Evolutionary conservation across 2,329 filamentous ascomycete species (phyloP).

Genomic region (Teratosphaeria gauchensis): DNA sequence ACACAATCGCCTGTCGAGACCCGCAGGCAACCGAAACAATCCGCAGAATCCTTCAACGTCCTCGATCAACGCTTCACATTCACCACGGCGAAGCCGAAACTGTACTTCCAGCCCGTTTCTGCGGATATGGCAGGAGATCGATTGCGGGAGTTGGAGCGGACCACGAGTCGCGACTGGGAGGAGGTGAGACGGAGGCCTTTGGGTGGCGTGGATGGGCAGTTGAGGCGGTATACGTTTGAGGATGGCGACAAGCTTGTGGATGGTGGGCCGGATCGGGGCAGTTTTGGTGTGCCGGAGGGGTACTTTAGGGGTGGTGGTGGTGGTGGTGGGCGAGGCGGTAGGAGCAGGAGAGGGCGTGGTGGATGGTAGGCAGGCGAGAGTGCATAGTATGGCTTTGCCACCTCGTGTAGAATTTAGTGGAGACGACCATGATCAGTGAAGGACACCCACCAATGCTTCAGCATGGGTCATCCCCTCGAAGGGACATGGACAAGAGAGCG

Average conservation of each 20-base stretch:
- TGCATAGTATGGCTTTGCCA: background rate
- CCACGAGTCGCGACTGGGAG: constrained; percentile 34
- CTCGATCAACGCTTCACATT: constrained; percentile 52
- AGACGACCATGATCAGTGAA: no score
- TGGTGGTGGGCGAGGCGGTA: constrained; percentile 8
- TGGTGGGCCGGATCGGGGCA: constrained; percentile 27
- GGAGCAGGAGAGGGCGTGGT: constrained; percentile 11
- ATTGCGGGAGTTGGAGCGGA: constrained; percentile 47
- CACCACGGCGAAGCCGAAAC: constrained; percentile 52
- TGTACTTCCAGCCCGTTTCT: constrained; percentile 58
- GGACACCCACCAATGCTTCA: background rate
- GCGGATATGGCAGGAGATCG: constrained; percentile 56
- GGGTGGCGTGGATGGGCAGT: constrained; percentile 22
- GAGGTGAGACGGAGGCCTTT: constrained; percentile 1
- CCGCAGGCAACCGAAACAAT: constrained; percentile 3
- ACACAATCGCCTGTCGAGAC: background rate
- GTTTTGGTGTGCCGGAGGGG: constrained; percentile 13
- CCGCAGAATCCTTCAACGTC: constrained; percentile 15
- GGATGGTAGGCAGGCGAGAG: constrained; percentile 7
- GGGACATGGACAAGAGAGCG: background rate
- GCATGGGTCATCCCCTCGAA: background rate
- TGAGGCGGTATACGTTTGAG: constrained; percentile 35
- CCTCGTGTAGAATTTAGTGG: no score
- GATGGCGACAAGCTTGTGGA: constrained; percentile 35
- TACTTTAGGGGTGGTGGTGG: constrained; percentile 8